Base-by-base conservation (phyloP, 768 basidiomycete genomes). In the Pleurotus eryngii region DNA sequence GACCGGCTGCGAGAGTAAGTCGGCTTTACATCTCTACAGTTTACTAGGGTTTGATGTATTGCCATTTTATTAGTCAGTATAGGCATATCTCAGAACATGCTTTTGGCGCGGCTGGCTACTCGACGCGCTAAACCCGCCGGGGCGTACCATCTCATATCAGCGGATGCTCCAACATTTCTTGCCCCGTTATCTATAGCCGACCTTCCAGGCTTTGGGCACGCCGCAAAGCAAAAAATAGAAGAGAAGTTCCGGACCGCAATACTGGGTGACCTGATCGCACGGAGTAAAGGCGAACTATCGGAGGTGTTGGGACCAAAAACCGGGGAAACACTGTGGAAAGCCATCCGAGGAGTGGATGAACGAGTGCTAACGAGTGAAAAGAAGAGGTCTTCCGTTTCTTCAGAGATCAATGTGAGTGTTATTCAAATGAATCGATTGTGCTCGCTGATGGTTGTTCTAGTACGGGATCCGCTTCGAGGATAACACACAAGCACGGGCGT, bases 381-480 rank as follows among this genome's bases (percentile, higher is more conserved):
- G 66, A 83, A 87, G 49, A 77, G 96, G 63, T 95, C 94, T 70
- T 92, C 89, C 5, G 93, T 99, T 17, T 93, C 90, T 9, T 95
- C 92, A 57, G 96, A 98, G 67, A 90, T 98, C 64, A 99, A 94
- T 65, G 95, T 95, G 63, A 67, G 92, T 80, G 5, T 38, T 17
- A 8, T 61, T 42, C 39, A 14, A 12, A 7, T 54, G 11, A 26
- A 26, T 26, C 24, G 24, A 27, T 51, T 63, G 42, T 65, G 45
- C 54, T 26, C 42, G 27, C 59, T 9, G 30, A 51, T 38, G n/a
- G 53, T 26, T 14, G 20, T 9, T 30, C 14, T 56, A 97, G 95
- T 99, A 98, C 68, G 97, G 94, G 0, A 97, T 99, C 56, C 86
- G 97, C 3, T 98, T 98, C 69, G 84, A 89, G 64, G 84, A 84